A percentile compares a stretch with the other conserved stretches of the same genome.
These are phyloP conservation scores for Tolypocladium tropicale DNA, from an alignment of 2,329 filamentous ascomycete species.

Conservation along the genomic window DNA sequence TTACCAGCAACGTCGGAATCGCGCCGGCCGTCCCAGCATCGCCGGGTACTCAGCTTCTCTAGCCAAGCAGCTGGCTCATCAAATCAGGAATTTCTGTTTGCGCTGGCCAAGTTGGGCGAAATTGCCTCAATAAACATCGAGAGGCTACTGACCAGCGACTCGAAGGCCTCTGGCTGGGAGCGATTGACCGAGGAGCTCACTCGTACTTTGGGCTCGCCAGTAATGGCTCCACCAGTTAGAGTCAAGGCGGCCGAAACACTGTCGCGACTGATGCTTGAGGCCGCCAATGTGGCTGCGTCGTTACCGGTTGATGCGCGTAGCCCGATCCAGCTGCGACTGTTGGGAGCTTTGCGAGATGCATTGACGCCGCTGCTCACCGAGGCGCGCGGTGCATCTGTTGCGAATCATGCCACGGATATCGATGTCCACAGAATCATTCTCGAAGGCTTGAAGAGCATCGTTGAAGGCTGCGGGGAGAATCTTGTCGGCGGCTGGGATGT, in stretches of 20 bases:
- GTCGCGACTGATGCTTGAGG: conserved; percentile 45
- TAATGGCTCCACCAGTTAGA: conserved; percentile 41
- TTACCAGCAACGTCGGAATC: conserved; percentile 12
- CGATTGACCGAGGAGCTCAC: conserved; percentile 49
- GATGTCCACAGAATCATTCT: conserved; percentile 74
- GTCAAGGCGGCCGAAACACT: conserved; percentile 55
- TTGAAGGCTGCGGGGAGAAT: conserved; percentile 82
- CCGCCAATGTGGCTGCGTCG: conserved; percentile 43
- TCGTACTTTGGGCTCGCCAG: conserved; percentile 34
- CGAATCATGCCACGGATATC: conserved; percentile 54
- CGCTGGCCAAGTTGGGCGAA: conserved; percentile 64
- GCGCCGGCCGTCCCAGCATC: conserved; percentile 30
- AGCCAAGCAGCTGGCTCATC: conserved; percentile 34
- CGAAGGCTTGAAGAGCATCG: conserved; percentile 68
- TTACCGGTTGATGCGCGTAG: conserved; percentile 41
- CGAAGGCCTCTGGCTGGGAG: conserved; percentile 66
- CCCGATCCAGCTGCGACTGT: conserved; percentile 59
- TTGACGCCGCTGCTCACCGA: conserved; percentile 43
- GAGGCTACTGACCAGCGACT: conserved; percentile 58
- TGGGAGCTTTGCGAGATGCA: conserved; percentile 55
- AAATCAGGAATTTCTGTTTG: conserved; percentile 55
- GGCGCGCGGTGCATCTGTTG: conserved; percentile 42
- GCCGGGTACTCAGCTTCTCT: conserved; percentile 37
- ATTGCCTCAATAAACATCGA: conserved; percentile 65
- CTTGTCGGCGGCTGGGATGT: conserved; percentile 77